Percentiles rank a stretch among this genome's conserved stretches.
Conservation (phyloP, 2,329 filamentous ascomycete genomes). For the Stachybotrys elegans region DNA sequence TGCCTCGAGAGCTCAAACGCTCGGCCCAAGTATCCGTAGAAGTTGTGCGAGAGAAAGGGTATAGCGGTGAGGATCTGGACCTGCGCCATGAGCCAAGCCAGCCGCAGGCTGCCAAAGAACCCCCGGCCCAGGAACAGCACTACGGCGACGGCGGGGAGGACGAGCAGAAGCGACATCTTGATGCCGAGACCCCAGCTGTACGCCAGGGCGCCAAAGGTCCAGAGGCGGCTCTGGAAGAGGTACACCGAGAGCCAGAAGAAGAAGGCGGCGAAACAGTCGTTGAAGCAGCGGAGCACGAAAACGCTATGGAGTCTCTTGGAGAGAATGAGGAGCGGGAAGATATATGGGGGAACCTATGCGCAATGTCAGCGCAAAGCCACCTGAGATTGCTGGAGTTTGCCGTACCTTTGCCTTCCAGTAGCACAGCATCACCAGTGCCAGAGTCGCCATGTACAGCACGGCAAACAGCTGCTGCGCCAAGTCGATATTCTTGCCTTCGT, state of each 20-base stretch:
- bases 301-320: conserved; percentile 94
- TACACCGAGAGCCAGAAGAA: conserved; percentile 81
- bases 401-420: conserved; percentile 69
- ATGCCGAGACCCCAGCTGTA: conserved; percentile 81
- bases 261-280: conserved; percentile 84
- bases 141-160: conserved; percentile 73
- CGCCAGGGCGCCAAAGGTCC: conserved; percentile 65
- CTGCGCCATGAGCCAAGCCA: conserved; percentile 68
- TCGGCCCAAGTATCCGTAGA: conserved; percentile 67
- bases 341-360: conserved; percentile 72
- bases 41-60: conserved; percentile 66
- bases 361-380: background rate
- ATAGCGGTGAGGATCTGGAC: conserved; percentile 64
- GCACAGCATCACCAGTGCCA: conserved; percentile 75
- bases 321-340: conserved; percentile 78
- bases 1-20: conserved; percentile 89
- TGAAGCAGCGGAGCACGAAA: conserved; percentile 89
- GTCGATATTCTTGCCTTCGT: conserved; percentile 68
- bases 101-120: conserved; percentile 56
- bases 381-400: background rate
- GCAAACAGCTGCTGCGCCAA: conserved; percentile 83
- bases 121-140: conserved; percentile 72
- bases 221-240: conserved; percentile 67
- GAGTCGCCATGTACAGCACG: conserved; percentile 68
- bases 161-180: conserved; percentile 89